Evolutionary conservation across 768 basidiomycete genomes (phyloP).

Genomic region (Suillus luteus): DNA sequence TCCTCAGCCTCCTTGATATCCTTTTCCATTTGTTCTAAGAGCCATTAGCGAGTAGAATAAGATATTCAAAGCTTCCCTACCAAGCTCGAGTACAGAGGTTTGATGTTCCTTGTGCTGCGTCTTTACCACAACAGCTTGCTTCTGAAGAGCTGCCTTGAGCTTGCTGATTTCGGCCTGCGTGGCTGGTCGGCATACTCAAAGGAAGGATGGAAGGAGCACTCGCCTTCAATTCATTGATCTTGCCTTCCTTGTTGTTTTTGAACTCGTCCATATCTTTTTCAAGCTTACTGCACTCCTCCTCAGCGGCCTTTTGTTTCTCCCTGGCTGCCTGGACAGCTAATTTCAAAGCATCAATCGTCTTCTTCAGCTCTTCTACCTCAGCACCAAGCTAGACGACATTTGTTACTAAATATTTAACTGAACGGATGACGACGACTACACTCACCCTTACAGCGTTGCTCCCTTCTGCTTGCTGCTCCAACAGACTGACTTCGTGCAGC

Average conservation of each 20-base stretch:
- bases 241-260: conserved; percentile 98
- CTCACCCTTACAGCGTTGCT: conserved; percentile 89
- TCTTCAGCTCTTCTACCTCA: conserved; percentile 75
- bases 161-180: conserved; percentile 71
- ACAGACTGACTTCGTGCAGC: conserved; percentile 78
- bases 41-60: neutral
- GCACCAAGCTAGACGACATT: conserved; percentile 61
- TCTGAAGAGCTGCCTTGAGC: conserved; percentile 80
- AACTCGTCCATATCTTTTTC: conserved; percentile 99
- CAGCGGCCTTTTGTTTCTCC: conserved; percentile 74
- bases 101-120: conserved; percentile 88
- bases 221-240: conserved; percentile 92
- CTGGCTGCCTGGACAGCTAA: conserved; percentile 62
- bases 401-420: neutral
- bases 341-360: conserved; percentile 59
- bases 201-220: conserved; percentile 15
- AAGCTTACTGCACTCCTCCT: conserved; percentile 80
- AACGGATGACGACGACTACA: conserved; percentile 7
- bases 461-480: conserved; percentile 83
- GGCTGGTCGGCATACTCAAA: neutral
- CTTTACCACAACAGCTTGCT: conserved; percentile 81
- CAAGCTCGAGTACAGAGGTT: conserved; percentile 83
- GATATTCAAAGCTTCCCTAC: conserved; percentile 44
- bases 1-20: conserved; percentile 30
- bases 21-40: conserved; percentile 32